Base-by-base conservation (phyloP, 768 basidiomycete species). In the Clathrus columnatus region DNA sequence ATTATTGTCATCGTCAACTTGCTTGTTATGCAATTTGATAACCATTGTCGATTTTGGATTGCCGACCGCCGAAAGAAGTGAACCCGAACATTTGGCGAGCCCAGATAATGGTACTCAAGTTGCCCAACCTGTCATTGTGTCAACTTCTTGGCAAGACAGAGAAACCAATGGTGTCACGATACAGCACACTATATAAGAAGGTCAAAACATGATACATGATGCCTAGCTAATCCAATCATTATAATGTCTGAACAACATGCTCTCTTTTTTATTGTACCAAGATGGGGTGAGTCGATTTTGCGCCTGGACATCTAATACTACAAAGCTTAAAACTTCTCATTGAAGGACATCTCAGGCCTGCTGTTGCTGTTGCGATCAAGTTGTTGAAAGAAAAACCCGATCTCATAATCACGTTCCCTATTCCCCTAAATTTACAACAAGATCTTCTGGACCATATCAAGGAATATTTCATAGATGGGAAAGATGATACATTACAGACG, bases 281-380 rank as follows among this genome's bases (percentile, higher is more conserved):
- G 21, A 47, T 47, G 46, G 46, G 46, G 46, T 47, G 26, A 27
- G 46, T 23, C 16, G 2, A 14, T 47, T 11, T 18, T 23, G n/a
- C n/a, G n/a, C n/a, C n/a, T 47, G 11, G 14, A 14, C 17, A 47
- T 36, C 46, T 10, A 47, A 14, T 27, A 47, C 46, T 42, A 11
- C 41, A 42, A 11, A 47, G 10, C 4, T 47, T 8, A 7, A 47
- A 23, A 14, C 18, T 14, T 27, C 21, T 2, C 29, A 21, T 17
- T 29, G n/a, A 36, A 53, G 51, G 51, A 43, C 51, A 53, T 27
- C 21, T 43, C 2, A 45, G 43, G 28, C 51, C 51, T 23, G 41
- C 45, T 14, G 20, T 26, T 14, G 36, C 41, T 7, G 11, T 53
- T 23, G 41, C 32, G 23, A 23, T 16, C 18, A 53, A 43, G 41